Base-by-base conservation (phyloP, 1,284 basidiomycete species). In the Cryptococcus hybrid region DNA sequence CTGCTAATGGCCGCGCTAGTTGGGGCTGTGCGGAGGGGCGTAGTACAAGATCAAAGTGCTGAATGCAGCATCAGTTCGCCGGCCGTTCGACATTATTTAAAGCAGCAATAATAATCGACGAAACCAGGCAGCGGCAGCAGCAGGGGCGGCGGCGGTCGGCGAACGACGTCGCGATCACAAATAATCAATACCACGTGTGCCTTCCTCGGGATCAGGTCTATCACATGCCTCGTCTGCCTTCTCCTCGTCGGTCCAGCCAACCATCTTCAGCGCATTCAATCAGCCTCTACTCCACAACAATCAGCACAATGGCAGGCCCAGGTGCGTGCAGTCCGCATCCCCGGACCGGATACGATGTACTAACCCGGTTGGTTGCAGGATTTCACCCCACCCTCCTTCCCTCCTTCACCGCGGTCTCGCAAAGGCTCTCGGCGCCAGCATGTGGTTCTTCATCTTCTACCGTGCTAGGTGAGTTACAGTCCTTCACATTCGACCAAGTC, bases 401-500 rank as follows among this genome's bases (percentile, higher is more conserved):
- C 82, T 86, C 68, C 84, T 83, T 70, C 85, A 92, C 78, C 85
- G 84, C 61, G 84, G 91, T 74, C 82, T 93, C 39, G 84, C 88
- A 44, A 93, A 92, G 78, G 84, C 85, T 52, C 82, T 95, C 57
- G 92, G 92, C 57, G 92, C 91, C 42, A 85, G 86, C 45, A 95
- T 95, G 92, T 95, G 91, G 91, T 95, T 95, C 85, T 96, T 93
- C 83, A 90, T 95, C 77, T 94, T 95, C 82, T 95, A 94, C 80
- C 86, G 91, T 60, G 87, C 89, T 63, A 83, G 91, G 91, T 93
- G 70, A 76, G 88, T 83, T 13, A 9, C 24, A 12, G n/a, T 7
- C 24, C 44, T 6, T 18, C 18, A 9, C n/a, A 42, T n/a, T 11
- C 40, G 9, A n/a, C n/a, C 9, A 42, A 42, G 40, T 42, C 24